Percentiles rank a stretch among this genome's conserved stretches.
Conservation (phyloP, 495 filamentous ascomycete genomes). For the Tuber borchii region DNA sequence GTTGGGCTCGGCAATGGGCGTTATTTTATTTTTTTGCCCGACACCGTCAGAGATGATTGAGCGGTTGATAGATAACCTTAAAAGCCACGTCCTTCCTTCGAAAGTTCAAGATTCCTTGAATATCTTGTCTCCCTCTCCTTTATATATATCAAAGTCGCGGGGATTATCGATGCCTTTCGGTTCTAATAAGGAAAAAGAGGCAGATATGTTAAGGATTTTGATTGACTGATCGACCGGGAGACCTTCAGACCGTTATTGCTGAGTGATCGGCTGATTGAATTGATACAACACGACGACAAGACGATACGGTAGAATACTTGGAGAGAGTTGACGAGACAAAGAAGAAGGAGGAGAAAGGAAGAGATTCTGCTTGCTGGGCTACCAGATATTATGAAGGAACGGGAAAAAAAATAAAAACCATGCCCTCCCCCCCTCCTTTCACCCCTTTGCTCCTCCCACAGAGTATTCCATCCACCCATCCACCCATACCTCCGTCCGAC, state of each 20-base stretch:
- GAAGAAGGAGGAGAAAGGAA: not conserved
- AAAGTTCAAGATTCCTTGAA: not conserved
- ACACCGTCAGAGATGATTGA: not conserved
- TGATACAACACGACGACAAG: not conserved
- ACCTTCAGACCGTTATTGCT: not conserved
- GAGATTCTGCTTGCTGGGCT: not conserved
- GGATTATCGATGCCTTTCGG: not conserved
- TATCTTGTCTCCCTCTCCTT: not conserved
- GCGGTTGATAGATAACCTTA: not conserved
- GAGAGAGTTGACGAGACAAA: not conserved
- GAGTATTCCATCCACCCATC: not conserved
- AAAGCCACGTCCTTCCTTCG: not conserved
- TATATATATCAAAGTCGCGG: not conserved
- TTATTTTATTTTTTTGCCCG: not conserved
- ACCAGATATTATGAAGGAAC: not conserved
- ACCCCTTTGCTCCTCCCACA: not conserved
- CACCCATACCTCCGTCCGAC: not conserved
- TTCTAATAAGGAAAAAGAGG: not conserved
- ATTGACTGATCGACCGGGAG: not conserved
- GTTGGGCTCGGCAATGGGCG: not conserved
- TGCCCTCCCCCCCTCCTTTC: not conserved
- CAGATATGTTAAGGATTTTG: not conserved
- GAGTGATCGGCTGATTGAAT: not conserved
- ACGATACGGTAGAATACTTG: not conserved
- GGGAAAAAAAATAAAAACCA: conserved; percentile 1